Evolutionary conservation across 225 moss, liverwort and hornwort genomes (phyloP), one percentile per base, ranked within the genome.

Genomic region (Marchantia paleacea): DNA sequence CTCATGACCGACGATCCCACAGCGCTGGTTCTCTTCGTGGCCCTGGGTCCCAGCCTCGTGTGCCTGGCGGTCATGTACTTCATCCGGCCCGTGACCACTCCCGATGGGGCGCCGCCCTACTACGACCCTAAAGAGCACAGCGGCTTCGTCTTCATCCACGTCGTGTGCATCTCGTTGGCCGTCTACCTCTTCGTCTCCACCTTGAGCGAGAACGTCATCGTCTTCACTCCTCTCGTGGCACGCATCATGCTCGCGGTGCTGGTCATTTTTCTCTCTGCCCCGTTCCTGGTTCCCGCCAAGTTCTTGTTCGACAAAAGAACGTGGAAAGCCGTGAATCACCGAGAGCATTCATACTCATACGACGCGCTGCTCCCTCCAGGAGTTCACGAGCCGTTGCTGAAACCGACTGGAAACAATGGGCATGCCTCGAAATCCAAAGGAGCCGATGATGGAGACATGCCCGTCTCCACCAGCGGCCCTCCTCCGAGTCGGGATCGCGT

Each of bases 51-150:
- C 20, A 79, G 84, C 4, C 66, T 48, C 0, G 90, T 94, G 10
- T 93, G 91, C 80, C 71, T 91, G 0, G 81, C 85, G 19, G 89
- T 87, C 68, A 97, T 97, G 97, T 88, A 91, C 14, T 87, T 97
- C 70, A 84, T 97, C 55, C 91, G 88, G 4, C 92, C 94, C 1
- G 93, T 94, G 24, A 80, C 84, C 0, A 79, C 75, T 14, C 75
- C 71, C 10, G 85, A 58, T 3, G 82, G 75, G 1, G 78, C 70
- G 3, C 71, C 80, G 11, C 85, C 50, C 22, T 78, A 86, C 24
- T 81, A 84, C 18, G 90, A 90, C 53, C 93, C 87, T 0, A 85
- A 89, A 74, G 94, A 97, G 83, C 86, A 85, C 4, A 79, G 24
- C 10, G 89, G 90, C 22, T 97, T 97, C 18, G 85, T 81, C 18